Evolutionary conservation across 2,329 filamentous ascomycete species (phyloP).

Genomic region (Fusarium cicatricum): DNA sequence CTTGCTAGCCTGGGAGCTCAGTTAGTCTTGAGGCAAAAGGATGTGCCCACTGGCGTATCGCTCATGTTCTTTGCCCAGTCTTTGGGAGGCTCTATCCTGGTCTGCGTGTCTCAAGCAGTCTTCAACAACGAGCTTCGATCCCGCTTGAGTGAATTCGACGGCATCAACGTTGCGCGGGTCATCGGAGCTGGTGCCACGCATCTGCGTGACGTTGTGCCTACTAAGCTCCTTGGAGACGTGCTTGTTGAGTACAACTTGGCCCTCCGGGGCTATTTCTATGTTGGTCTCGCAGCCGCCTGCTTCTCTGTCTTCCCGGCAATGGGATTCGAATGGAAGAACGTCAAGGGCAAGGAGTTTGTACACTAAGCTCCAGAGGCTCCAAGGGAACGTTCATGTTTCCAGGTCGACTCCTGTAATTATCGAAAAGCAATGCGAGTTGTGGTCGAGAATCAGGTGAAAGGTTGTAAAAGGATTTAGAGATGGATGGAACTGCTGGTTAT

Average conservation of each 20-base stretch:
- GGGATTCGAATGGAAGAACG: background rate
- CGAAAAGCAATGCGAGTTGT: background rate
- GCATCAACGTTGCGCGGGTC: background rate
- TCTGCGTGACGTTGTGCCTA: background rate
- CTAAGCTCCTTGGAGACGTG: background rate
- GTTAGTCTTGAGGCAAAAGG: background rate
- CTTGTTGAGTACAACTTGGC: background rate
- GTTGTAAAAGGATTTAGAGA: background rate
- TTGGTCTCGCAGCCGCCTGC: background rate
- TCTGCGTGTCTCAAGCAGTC: constrained; percentile 8
- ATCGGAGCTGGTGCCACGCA: background rate
- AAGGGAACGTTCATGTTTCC: too few relatives aligned
- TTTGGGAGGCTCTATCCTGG: constrained; percentile 8
- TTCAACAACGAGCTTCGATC: constrained; percentile 9
- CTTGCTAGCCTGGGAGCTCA: constrained; percentile 8
- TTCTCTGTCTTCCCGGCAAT: background rate
- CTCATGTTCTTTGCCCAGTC: constrained; percentile 12
- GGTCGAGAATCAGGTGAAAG: background rate
- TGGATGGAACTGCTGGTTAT: background rate
- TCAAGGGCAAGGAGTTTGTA: background rate
- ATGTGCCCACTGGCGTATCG: constrained; percentile 1
- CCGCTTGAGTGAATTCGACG: background rate
- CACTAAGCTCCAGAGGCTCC: background rate
- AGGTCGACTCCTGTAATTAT: background rate
- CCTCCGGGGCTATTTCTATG: background rate